Percentiles rank a stretch among this genome's conserved stretches.
Evolutionary conservation across 441 rosid species (phyloP).

Genomic region (Hura crepitans): DNA sequence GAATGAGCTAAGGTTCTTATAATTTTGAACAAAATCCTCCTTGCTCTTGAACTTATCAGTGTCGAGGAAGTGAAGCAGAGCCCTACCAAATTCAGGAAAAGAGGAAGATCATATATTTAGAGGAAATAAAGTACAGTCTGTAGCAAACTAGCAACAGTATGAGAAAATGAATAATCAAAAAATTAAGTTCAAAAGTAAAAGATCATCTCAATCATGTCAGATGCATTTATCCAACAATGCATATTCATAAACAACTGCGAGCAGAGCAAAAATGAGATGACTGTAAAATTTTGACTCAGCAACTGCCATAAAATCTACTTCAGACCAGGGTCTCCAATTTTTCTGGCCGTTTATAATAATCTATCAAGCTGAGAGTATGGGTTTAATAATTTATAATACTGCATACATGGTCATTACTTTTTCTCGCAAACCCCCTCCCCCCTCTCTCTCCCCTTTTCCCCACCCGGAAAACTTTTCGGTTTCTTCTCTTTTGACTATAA

Average conservation of each 20-base stretch:
- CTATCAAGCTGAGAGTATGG: too few relatives aligned
- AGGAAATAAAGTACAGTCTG: not conserved
- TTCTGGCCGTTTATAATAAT: too few relatives aligned
- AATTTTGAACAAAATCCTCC: slow-evolving; percentile 95
- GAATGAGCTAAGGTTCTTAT: slow-evolving; percentile 96
- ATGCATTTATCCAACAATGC: not conserved
- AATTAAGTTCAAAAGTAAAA: not conserved
- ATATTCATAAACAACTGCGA: not conserved
- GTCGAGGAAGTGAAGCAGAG: slow-evolving; percentile 98
- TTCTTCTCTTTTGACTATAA: too few relatives aligned
- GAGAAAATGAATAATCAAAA: not conserved
- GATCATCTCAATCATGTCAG: not conserved
- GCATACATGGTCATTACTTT: too few relatives aligned
- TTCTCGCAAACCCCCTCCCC: too few relatives aligned
- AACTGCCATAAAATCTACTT: not conserved
- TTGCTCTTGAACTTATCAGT: slow-evolving; percentile 83
- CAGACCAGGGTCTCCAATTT: not conserved
- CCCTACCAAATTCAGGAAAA: slow-evolving; percentile 49
- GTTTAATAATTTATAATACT: too few relatives aligned
- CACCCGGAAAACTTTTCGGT: too few relatives aligned
- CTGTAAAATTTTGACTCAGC: not conserved
- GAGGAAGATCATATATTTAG: not conserved
- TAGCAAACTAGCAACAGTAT: not conserved
- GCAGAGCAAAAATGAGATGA: too few relatives aligned
- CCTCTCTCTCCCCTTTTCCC: too few relatives aligned